Evolutionary conservation across 352 stramenopile genomes (phyloP).

Genomic region (Phytophthora foliorum): DNA sequence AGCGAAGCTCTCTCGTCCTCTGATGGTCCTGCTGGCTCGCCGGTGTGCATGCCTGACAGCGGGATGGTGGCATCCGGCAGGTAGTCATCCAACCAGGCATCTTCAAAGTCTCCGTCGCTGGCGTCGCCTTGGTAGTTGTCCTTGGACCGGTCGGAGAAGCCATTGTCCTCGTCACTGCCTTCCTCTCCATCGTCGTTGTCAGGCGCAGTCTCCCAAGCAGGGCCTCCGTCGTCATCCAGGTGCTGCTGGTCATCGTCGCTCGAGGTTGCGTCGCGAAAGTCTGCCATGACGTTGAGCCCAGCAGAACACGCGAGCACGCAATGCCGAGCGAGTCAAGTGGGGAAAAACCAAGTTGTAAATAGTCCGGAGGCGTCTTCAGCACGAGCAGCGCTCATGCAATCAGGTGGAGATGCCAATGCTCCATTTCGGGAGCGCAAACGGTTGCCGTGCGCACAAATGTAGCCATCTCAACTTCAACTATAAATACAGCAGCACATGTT

Average conservation of each 20-base stretch:
- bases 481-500: conserved; percentile 25
- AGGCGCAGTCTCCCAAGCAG: conserved; percentile 36
- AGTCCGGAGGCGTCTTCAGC: background rate
- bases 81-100: conserved; percentile 54
- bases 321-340: conserved; percentile 1
- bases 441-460: conserved; percentile 20
- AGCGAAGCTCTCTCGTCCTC: conserved; percentile 16
- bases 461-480: conserved; percentile 36
- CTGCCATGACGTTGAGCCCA: conserved; percentile 27
- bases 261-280: conserved; percentile 16
- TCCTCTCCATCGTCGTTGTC: conserved; percentile 39
- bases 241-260: conserved; percentile 36
- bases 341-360: conserved; percentile 30
- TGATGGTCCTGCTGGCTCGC: conserved; percentile 1
- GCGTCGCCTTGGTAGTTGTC: conserved; percentile 24
- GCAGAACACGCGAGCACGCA: conserved; percentile 5
- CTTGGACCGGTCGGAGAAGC: conserved; percentile 11
- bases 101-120: conserved; percentile 47
- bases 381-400: conserved; percentile 3
- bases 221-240: conserved; percentile 23
- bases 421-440: conserved; percentile 36
- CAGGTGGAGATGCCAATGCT: background rate
- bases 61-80: conserved; percentile 18
- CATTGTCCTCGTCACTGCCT: conserved; percentile 22
- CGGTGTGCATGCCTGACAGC: background rate